These are phyloP conservation scores for Bisporella sp. DNA, from an alignment of 2,329 filamentous ascomycete species.

Conservation along the genomic window DNA sequence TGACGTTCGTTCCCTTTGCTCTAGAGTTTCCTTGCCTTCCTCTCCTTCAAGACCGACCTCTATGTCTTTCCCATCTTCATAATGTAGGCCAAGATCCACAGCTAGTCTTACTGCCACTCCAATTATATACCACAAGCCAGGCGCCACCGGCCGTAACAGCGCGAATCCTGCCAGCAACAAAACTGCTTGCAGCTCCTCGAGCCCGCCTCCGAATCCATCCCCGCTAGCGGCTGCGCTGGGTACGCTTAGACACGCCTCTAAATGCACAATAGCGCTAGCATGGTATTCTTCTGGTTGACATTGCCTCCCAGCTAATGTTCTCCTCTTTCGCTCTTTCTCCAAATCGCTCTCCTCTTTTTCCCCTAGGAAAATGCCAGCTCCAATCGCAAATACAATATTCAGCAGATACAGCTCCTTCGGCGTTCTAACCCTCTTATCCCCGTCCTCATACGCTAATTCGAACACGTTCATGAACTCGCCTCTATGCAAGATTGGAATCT, in stretches of 20 bases:
- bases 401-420: constrained; percentile 85
- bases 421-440: constrained; percentile 54
- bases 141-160: constrained; percentile 81
- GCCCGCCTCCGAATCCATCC: constrained; percentile 69
- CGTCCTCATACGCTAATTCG: constrained; percentile 68
- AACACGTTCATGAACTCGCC: constrained; percentile 87
- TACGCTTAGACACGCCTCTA: constrained; percentile 72
- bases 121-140: constrained; percentile 94
- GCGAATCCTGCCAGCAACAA: constrained; percentile 87
- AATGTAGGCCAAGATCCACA: constrained; percentile 86
- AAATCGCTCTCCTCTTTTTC: constrained; percentile 17
- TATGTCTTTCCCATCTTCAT: constrained; percentile 72
- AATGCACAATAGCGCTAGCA: constrained; percentile 84
- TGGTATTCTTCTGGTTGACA: constrained; percentile 92
- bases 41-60: constrained; percentile 50
- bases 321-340: constrained; percentile 27
- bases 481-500: constrained; percentile 87
- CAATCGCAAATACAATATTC: constrained; percentile 96
- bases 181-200: constrained; percentile 93
- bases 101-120: constrained; percentile 87
- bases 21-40: constrained; percentile 27
- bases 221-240: constrained; percentile 42
- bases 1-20: constrained; percentile 23
- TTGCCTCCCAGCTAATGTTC: constrained; percentile 33
- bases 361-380: constrained; percentile 83